Conservation (phyloP, 1,284 basidiomycete genomes). For the Cryptococcus sp. region DNA sequence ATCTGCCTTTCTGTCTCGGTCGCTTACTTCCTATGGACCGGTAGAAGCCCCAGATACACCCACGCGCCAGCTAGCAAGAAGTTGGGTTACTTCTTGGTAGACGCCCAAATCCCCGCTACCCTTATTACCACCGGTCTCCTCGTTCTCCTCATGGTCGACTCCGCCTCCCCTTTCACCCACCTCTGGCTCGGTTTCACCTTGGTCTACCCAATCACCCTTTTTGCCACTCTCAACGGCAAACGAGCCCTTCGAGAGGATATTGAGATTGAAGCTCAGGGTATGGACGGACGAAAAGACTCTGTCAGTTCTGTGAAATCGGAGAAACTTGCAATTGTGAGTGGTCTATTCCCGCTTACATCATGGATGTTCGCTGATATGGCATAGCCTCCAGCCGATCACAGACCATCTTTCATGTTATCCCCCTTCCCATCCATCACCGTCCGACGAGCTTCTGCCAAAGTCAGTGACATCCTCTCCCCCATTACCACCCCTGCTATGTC, state of each 20-base stretch:
- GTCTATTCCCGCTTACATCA: background rate
- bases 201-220: constrained; percentile 4
- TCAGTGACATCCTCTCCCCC: background rate
- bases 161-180: background rate
- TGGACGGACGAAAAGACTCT: background rate
- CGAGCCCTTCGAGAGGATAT: background rate
- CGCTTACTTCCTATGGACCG: background rate
- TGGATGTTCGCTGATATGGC: background rate
- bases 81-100: background rate
- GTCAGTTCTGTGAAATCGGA: background rate
- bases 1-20: background rate
- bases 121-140: background rate
- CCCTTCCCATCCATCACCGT: constrained; percentile 4
- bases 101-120: background rate
- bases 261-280: background rate
- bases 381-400: background rate
- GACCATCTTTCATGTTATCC: constrained; percentile 1
- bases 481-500: background rate
- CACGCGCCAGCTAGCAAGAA: background rate
- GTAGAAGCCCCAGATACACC: background rate
- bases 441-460: constrained; percentile 1
- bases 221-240: background rate
- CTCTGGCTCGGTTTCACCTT: constrained; percentile 5
- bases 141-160: background rate
- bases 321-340: constrained; percentile 1